Evolutionary conservation across 139 green algal species (phyloP).

Genomic region (Trebouxia sp.): DNA sequence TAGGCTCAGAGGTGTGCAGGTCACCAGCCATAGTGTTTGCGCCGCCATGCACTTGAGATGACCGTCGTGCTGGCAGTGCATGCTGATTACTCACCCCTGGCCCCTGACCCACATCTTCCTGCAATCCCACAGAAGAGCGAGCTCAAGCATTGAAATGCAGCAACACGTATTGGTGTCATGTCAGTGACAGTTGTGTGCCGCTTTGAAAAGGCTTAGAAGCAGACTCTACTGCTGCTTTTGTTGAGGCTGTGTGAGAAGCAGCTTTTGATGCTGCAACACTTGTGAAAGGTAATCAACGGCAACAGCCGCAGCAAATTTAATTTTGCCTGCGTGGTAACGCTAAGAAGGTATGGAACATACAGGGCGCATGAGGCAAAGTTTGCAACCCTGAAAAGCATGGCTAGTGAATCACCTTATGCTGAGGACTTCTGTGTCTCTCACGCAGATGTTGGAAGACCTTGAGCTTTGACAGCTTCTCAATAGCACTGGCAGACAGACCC

Average conservation of each 20-base stretch:
- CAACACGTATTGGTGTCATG: background rate
- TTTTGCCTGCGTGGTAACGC: no score
- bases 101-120: background rate
- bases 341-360: no score
- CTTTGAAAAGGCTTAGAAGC: no score
- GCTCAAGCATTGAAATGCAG: no score
- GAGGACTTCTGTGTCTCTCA: background rate
- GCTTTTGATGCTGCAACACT: no score
- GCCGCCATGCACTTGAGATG: background rate
- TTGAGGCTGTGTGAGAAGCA: no score
- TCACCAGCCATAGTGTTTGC: conserved; percentile 8
- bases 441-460: conserved; percentile 21
- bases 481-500: background rate
- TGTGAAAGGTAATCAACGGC: no score
- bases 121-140: background rate
- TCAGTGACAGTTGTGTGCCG: no score
- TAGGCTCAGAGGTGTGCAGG: conserved; percentile 1
- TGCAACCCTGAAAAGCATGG: no score
- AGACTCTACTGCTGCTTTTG: no score
- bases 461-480: conserved; percentile 23
- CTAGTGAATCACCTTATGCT: background rate
- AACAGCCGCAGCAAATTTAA: no score
- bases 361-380: no score
- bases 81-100: background rate
- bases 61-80: background rate